Percentiles rank a stretch among this genome's conserved stretches.
Evolutionary conservation across 2,329 filamentous ascomycete species (phyloP).

Genomic region (Microdochium nivale): DNA sequence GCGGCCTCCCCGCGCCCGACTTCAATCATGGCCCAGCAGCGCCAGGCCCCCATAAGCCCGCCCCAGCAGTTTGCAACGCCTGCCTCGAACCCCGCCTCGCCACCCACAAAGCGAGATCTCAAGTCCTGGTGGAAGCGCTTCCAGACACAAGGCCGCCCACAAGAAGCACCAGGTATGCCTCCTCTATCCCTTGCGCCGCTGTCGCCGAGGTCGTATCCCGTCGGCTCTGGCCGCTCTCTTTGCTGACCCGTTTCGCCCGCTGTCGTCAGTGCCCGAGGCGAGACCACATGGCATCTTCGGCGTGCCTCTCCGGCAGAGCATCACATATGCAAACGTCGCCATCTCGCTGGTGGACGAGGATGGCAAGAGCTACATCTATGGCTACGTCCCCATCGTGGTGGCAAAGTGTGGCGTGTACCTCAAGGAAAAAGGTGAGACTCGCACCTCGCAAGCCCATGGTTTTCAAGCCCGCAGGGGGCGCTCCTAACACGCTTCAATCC

Average conservation of each 20-base stretch:
- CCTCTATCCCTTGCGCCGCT: constrained; percentile 6
- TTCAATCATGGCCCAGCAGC: constrained; percentile 1
- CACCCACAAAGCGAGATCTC: constrained; percentile 77
- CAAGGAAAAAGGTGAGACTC: constrained; percentile 83
- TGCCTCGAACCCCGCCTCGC: constrained; percentile 47
- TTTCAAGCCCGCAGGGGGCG: constrained; percentile 8
- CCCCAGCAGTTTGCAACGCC: constrained; percentile 10
- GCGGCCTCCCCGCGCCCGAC: not conserved
- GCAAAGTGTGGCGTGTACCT: constrained; percentile 96
- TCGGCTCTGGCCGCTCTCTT: too few species aligned
- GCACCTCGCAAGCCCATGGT: not conserved
- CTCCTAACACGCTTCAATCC: constrained; percentile 18
- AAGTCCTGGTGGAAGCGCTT: constrained; percentile 98
- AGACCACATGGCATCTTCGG: constrained; percentile 78
- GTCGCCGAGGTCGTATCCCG: too few species aligned
- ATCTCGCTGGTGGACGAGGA: constrained; percentile 92
- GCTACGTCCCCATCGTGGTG: constrained; percentile 96
- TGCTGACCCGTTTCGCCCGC: not conserved
- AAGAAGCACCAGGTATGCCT: constrained; percentile 48
- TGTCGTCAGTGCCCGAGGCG: constrained; percentile 19
- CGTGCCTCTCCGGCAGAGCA: constrained; percentile 85
- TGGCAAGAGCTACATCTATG: constrained; percentile 94
- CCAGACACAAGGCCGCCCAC: constrained; percentile 56
- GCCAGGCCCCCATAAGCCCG: constrained; percentile 1
- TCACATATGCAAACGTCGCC: constrained; percentile 94